A percentile compares a stretch with the other conserved stretches of the same genome.
phyloP scores from a whole-genome alignment of 495 filamentous ascomycete species.

The Xylaria grammica region DNA sequence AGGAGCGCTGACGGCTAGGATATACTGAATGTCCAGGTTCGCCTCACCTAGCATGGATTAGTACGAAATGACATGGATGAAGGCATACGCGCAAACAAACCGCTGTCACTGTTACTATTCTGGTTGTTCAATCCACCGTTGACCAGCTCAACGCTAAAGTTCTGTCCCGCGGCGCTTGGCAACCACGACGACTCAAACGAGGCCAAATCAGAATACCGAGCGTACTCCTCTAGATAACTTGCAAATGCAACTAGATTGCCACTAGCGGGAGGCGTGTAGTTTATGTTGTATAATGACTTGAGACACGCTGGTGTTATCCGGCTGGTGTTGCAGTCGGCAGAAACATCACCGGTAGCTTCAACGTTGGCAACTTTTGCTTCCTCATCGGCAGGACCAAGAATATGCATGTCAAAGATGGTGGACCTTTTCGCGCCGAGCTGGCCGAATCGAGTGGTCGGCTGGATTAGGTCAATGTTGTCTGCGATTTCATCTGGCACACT shows the following conservation, averaged over 20 bases:
- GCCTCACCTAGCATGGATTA: constrained; percentile 57
- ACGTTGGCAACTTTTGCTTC: constrained; percentile 18
- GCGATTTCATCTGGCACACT: constrained; percentile 59
- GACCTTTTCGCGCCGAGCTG: constrained; percentile 37
- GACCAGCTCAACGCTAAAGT: constrained; percentile 63
- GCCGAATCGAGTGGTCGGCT: constrained; percentile 63
- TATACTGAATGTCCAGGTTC: constrained; percentile 76
- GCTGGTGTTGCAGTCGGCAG: constrained; percentile 49
- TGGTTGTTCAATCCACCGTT: constrained; percentile 63
- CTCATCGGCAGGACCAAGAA: constrained; percentile 29
- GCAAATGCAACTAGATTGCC: constrained; percentile 62
- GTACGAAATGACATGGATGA: background rate
- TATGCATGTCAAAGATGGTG: constrained; percentile 43
- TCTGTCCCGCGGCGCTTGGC: constrained; percentile 48
- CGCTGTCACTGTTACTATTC: constrained; percentile 44
- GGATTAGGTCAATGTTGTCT: constrained; percentile 60
- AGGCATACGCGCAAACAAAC: constrained; percentile 31
- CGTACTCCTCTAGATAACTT: constrained; percentile 63
- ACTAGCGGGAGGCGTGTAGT: constrained; percentile 55
- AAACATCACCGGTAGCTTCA: constrained; percentile 7
- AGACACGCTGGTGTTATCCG: constrained; percentile 65
- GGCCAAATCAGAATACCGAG: constrained; percentile 38
- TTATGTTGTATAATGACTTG: constrained; percentile 65
- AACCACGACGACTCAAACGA: constrained; percentile 38
- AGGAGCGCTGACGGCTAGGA: constrained; percentile 58